Conservation (phyloP, 306 rosid genomes). For the Casuarina glauca region DNA sequence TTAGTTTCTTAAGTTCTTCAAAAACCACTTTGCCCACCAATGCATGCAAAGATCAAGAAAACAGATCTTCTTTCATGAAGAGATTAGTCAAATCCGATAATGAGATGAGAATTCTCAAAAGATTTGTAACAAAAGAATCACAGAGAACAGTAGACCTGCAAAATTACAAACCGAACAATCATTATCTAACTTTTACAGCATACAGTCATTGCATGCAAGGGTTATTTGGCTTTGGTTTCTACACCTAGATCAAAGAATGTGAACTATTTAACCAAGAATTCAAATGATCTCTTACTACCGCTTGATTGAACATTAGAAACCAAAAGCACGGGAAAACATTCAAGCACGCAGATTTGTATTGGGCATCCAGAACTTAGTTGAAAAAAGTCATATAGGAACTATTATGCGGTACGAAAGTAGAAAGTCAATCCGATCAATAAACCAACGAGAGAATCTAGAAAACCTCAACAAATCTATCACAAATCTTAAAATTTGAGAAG, state of each 20-base stretch:
- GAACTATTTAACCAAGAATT: background rate
- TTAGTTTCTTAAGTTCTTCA: constrained; percentile 32
- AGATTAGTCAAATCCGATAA: constrained; percentile 25
- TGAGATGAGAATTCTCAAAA: constrained; percentile 11
- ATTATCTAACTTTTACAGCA: constrained; percentile 19
- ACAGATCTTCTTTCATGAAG: constrained; percentile 33
- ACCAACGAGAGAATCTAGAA: background rate
- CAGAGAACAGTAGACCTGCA: constrained; percentile 37
- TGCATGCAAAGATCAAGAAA: constrained; percentile 20
- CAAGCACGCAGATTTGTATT: constrained; percentile 3
- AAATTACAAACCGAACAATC: constrained; percentile 22
- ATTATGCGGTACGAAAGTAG: background rate
- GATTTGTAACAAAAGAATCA: constrained; percentile 3
- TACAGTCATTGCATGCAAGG: background rate
- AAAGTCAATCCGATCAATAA: background rate
- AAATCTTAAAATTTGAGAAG: background rate
- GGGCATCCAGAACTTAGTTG: constrained; percentile 15
- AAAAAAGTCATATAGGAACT: background rate
- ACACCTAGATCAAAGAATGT: constrained; percentile 10
- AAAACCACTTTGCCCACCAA: constrained; percentile 25
- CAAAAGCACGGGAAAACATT: background rate
- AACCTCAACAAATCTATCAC: background rate
- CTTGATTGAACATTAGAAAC: constrained; percentile 8
- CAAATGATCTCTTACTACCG: constrained; percentile 9
- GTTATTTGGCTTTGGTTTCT: background rate